These are phyloP conservation scores for Microcyclosporella mali DNA, from an alignment of 2,329 filamentous ascomycete genomes.

Conservation along the genomic window DNA sequence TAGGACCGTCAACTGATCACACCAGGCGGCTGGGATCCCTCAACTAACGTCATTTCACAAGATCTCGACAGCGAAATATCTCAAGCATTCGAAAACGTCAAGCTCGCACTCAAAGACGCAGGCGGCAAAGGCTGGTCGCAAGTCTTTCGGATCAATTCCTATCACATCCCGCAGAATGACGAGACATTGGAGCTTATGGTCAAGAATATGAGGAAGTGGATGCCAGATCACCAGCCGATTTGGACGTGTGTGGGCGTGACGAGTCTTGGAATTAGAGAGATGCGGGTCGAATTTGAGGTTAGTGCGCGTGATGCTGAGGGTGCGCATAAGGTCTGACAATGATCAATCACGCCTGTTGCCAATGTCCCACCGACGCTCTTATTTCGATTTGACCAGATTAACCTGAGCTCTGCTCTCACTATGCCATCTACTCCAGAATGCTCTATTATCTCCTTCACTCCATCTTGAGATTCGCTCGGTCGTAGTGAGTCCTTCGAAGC, in stretches of 20 bases:
- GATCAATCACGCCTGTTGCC: too few relatives aligned
- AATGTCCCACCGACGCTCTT: too few relatives aligned
- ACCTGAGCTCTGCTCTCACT: too few relatives aligned
- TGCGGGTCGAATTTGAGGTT: constrained; percentile 57
- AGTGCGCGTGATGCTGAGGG: constrained; percentile 15
- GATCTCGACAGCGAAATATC: constrained; percentile 31
- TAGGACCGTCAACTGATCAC: too few relatives aligned
- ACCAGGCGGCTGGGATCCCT: constrained; percentile 34
- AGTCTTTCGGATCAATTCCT: constrained; percentile 37
- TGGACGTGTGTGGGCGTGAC: constrained; percentile 51
- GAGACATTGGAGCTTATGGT: constrained; percentile 38
- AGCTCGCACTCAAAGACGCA: constrained; percentile 45
- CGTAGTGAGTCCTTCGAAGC: too few relatives aligned
- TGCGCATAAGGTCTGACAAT: not conserved
- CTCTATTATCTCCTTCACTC: too few relatives aligned
- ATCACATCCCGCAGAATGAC: constrained; percentile 20
- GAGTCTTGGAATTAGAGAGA: constrained; percentile 43
- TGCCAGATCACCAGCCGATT: constrained; percentile 48
- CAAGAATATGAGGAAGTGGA: constrained; percentile 45
- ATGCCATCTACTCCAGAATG: too few relatives aligned
- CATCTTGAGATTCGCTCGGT: too few relatives aligned
- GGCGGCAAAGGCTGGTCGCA: constrained; percentile 54
- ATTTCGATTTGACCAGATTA: too few relatives aligned
- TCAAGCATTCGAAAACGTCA: constrained; percentile 52
- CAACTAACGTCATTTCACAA: constrained; percentile 8